These are phyloP conservation scores for Leptographium procerum DNA, from an alignment of 2,329 filamentous ascomycete species.

Conservation along the genomic window DNA sequence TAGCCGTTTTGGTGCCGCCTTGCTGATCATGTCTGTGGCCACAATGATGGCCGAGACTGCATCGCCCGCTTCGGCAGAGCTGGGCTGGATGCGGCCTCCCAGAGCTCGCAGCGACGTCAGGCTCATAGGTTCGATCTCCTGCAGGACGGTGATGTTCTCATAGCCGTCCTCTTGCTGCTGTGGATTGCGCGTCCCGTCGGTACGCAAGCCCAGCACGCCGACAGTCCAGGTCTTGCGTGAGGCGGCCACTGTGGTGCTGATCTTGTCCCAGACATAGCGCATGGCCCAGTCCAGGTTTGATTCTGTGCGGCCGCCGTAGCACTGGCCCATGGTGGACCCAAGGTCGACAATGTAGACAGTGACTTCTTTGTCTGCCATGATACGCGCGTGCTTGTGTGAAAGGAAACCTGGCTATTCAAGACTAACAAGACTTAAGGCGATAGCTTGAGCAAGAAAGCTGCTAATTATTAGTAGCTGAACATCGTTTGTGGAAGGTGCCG, in stretches of 20 bases:
- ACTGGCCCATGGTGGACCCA: slow-evolving; percentile 70
- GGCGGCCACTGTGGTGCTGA: slow-evolving; percentile 56
- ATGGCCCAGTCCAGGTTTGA: slow-evolving; percentile 83
- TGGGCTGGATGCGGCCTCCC: slow-evolving; percentile 53
- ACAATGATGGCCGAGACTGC: slow-evolving; percentile 79
- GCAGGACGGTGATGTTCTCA: slow-evolving; percentile 69
- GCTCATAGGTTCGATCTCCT: slow-evolving; percentile 47
- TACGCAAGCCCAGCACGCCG: slow-evolving; percentile 75
- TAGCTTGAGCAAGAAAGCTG: not conserved
- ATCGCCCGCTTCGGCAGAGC: slow-evolving; percentile 60
- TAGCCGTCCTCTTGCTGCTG: slow-evolving; percentile 60
- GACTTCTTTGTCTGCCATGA: slow-evolving; percentile 87
- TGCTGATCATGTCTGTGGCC: slow-evolving; percentile 71
- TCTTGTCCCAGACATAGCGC: slow-evolving; percentile 91
- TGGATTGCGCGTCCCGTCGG: slow-evolving; percentile 62
- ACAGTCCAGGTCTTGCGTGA: slow-evolving; percentile 63
- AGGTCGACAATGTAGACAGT: slow-evolving; percentile 88
- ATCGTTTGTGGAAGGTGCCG: not conserved
- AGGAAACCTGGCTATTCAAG: not conserved
- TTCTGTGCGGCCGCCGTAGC: slow-evolving; percentile 57
- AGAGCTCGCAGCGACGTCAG: slow-evolving; percentile 61
- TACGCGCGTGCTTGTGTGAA: not conserved
- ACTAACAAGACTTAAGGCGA: not conserved
- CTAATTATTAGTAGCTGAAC: not conserved
- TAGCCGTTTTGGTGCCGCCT: slow-evolving; percentile 63